phyloP scores from a whole-genome alignment of 1,284 basidiomycete genomes.

The Apiotrichum mycotoxinovorans region DNA sequence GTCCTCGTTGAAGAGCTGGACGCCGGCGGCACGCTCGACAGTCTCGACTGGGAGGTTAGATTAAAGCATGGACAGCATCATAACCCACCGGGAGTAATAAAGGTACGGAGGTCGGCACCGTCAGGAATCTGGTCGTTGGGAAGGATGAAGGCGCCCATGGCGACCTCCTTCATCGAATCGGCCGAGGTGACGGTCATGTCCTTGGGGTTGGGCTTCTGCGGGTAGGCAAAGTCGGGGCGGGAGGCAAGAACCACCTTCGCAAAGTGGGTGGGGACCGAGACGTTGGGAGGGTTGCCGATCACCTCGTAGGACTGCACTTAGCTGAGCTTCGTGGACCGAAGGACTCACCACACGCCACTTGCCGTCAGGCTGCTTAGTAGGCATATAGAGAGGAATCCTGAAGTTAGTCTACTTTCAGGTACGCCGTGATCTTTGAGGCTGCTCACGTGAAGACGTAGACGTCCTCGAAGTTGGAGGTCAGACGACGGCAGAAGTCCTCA shows the following conservation, averaged over 20 bases:
- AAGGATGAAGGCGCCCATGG: slow-evolving; percentile 88
- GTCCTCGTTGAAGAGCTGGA: slow-evolving; percentile 80
- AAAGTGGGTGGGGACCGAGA: slow-evolving; percentile 95
- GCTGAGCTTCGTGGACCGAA: slow-evolving; percentile 1
- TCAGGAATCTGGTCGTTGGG: slow-evolving; percentile 88
- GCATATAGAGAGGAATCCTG: slow-evolving; percentile 87
- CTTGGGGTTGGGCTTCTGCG: slow-evolving; percentile 54
- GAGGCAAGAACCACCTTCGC: slow-evolving; percentile 90
- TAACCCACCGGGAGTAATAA: slow-evolving; percentile 71
- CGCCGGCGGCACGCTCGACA: slow-evolving; percentile 86
- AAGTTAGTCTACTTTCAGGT: not conserved
- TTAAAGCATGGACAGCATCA: not conserved
- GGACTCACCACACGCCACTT: slow-evolving; percentile 86
- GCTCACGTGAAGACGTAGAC: slow-evolving; percentile 88
- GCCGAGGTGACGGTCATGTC: slow-evolving; percentile 31
- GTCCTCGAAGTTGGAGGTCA: slow-evolving; percentile 81
- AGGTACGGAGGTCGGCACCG: slow-evolving; percentile 69
- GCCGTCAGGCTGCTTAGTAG: slow-evolving; percentile 74
- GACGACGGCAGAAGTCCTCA: slow-evolving; percentile 89
- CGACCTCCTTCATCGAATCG: slow-evolving; percentile 61
- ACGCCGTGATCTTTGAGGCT: not conserved
- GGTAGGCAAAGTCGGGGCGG: slow-evolving; percentile 66
- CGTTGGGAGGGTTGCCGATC: slow-evolving; percentile 83
- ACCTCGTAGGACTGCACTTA: slow-evolving; percentile 76
- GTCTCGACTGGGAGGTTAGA: slow-evolving; percentile 62